A percentile compares a stretch with the other conserved stretches of the same genome.
Conservation (phyloP, 1,139 yeast species). For the Suhomyces yuchorum region DNA sequence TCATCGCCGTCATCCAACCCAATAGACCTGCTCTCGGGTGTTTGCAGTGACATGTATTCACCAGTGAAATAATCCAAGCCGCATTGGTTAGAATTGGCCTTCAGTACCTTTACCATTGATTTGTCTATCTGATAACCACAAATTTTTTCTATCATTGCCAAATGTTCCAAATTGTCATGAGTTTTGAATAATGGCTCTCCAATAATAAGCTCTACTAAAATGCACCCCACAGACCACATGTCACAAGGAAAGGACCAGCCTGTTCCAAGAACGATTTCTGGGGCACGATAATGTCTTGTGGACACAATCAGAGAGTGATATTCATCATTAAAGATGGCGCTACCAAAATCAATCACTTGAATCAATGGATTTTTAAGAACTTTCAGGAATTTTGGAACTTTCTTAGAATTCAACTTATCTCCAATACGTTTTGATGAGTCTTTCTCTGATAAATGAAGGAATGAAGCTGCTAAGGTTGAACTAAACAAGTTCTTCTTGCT, state of each 20-base stretch:
- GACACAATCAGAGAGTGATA: slow-evolving; percentile 91
- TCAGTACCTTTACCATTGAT: slow-evolving; percentile 39
- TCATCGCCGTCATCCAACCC: slow-evolving; percentile 23
- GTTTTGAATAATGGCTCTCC: slow-evolving; percentile 97
- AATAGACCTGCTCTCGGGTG: slow-evolving; percentile 27
- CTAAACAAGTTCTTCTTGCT: slow-evolving; percentile 36
- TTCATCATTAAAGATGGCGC: slow-evolving; percentile 92
- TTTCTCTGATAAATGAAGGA: slow-evolving; percentile 26
- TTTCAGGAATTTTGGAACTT: slow-evolving; percentile 44
- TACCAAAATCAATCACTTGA: slow-evolving; percentile 92
- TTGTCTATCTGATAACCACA: slow-evolving; percentile 49
- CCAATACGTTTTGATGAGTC: slow-evolving; percentile 13
- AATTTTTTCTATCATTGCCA: slow-evolving; percentile 91
- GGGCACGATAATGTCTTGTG: slow-evolving; percentile 96
- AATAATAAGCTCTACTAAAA: slow-evolving; percentile 83
- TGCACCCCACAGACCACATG: slow-evolving; percentile 96
- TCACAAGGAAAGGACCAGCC: slow-evolving; percentile 97
- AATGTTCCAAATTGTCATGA: slow-evolving; percentile 90
- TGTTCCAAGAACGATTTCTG: slow-evolving; percentile 88
- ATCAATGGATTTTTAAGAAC: slow-evolving; percentile 78
- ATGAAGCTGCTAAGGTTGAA: slow-evolving; percentile 39
- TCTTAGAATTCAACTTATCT: slow-evolving; percentile 16
- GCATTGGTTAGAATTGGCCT: slow-evolving; percentile 44
- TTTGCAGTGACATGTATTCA: slow-evolving; percentile 20
- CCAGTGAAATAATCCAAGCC: slow-evolving; percentile 44